A percentile compares a stretch with the other conserved stretches of the same genome.
Evolutionary conservation across 345 rosid genomes (phyloP).

Genomic region (Populus tremula): DNA sequence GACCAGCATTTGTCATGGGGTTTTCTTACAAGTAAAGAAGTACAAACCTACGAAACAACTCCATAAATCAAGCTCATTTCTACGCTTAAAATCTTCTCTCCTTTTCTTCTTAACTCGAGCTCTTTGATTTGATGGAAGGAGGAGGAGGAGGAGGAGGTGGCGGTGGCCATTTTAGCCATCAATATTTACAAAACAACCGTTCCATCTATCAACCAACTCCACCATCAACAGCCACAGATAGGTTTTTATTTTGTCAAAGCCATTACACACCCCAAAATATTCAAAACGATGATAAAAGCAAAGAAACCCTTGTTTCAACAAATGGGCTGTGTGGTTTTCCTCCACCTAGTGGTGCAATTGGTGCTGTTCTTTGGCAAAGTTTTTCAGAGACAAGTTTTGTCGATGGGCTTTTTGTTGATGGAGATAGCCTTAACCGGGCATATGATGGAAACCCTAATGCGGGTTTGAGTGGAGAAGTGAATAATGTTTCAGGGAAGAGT

Average conservation of each 20-base stretch:
- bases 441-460: slow-evolving; percentile 29
- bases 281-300: slow-evolving; percentile 22
- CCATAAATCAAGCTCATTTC: slow-evolving; percentile 28
- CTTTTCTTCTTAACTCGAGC: slow-evolving; percentile 13
- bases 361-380: slow-evolving; percentile 18
- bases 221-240: slow-evolving; percentile 76
- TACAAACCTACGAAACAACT: neutral
- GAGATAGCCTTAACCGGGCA: slow-evolving; percentile 17
- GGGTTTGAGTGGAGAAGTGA: slow-evolving; percentile 16
- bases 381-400: slow-evolving; percentile 38
- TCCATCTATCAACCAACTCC: slow-evolving; percentile 37
- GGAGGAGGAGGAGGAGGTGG: slow-evolving; percentile 13
- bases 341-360: slow-evolving; percentile 18
- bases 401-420: slow-evolving; percentile 31
- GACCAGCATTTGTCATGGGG: slow-evolving; percentile 26
- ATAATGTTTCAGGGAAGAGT: slow-evolving; percentile 17
- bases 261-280: slow-evolving; percentile 20
- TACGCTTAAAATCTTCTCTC: neutral
- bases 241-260: slow-evolving; percentile 63
- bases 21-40: slow-evolving; percentile 17
- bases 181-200: slow-evolving; percentile 19
- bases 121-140: slow-evolving; percentile 37
- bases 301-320: slow-evolving; percentile 16
- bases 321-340: slow-evolving; percentile 24
- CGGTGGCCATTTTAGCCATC: slow-evolving; percentile 14